These are phyloP conservation scores for Trypethelium eluteriae DNA, from an alignment of 495 filamentous ascomycete genomes.

Conservation along the genomic window DNA sequence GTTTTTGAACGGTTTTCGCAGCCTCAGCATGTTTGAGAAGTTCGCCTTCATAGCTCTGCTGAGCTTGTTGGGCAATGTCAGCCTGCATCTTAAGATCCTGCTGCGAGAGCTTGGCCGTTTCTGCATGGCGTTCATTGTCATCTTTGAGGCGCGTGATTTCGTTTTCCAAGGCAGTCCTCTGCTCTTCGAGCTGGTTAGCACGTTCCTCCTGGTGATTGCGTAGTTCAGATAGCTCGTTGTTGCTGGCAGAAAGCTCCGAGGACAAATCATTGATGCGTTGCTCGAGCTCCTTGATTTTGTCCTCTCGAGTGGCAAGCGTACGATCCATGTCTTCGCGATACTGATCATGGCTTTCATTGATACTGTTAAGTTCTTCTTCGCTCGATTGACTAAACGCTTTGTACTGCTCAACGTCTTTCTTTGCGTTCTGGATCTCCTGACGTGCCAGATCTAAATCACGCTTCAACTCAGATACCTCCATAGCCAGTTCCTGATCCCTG, in stretches of 20 bases:
- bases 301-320: slow-evolving; percentile 63
- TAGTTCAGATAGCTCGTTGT: slow-evolving; percentile 66
- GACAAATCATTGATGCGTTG: slow-evolving; percentile 74
- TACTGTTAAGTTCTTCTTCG: slow-evolving; percentile 78
- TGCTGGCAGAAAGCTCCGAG: slow-evolving; percentile 68
- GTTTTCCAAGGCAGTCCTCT: slow-evolving; percentile 62
- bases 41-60: slow-evolving; percentile 90
- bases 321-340: slow-evolving; percentile 77
- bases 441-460: slow-evolving; percentile 68
- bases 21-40: slow-evolving; percentile 91
- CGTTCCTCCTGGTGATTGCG: slow-evolving; percentile 70
- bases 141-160: slow-evolving; percentile 79
- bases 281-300: slow-evolving; percentile 67
- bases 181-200: slow-evolving; percentile 65
- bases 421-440: slow-evolving; percentile 68
- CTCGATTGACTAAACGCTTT: slow-evolving; percentile 76
- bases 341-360: slow-evolving; percentile 74
- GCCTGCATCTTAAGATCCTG: slow-evolving; percentile 88
- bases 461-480: slow-evolving; percentile 77
- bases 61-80: slow-evolving; percentile 83
- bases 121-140: slow-evolving; percentile 69
- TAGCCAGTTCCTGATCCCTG: slow-evolving; percentile 74
- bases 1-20: slow-evolving; percentile 66
- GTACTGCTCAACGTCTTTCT: slow-evolving; percentile 75
- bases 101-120: slow-evolving; percentile 71